Evolutionary conservation across 2,329 filamentous ascomycete genomes (phyloP), one percentile per base, ranked within the genome.

Genomic region (Fusarium tuaranense): DNA sequence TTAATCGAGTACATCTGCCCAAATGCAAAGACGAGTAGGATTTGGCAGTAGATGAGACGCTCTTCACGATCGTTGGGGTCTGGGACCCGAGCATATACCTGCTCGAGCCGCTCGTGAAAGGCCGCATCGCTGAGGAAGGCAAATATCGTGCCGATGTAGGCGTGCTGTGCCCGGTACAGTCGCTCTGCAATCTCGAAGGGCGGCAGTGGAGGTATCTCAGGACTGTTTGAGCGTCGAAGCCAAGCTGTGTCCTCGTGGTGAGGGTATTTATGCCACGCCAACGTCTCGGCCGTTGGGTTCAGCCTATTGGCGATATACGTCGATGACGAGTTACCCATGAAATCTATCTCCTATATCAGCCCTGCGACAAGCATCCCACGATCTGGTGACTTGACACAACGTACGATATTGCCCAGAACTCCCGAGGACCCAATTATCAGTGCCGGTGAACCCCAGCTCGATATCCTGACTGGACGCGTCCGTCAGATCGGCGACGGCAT

Each of bases 391-490:
- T 22, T 13, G 12, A 22, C 7, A 14, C 3, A 30, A 25, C 44
- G 14, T 48, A 48, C 44, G 44, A 25, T 48, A 48, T 18, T 48
- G 44, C 22, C 44, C 44, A 25, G 44, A 48, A 25, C 44, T 48
- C 13, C 44, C 44, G 22, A 48, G 44, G 22, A 48, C 44, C 44
- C 44, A 48, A 13, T 48, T 48, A 48, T 25, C 44, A 48, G 44
- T 48, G 8, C 44, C 44, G 14, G 44, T 48, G 8, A 48, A 48
- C 44, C 44, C 44, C 14, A 48, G 44, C 44, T 48, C 44, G 2
- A 48, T 48, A 7, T 48, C 44, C 44, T 48, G 44, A 25, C 44
- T 48, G 22, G 44, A 48, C 22, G 44, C 44, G 1, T 48, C 44
- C 1, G 44, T 48, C 14, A 48, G 5, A 2, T 48, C 44, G 20